Evolutionary conservation across 768 basidiomycete genomes (phyloP), one percentile per base, ranked within the genome.

Genomic region (Lactarius sp.): DNA sequence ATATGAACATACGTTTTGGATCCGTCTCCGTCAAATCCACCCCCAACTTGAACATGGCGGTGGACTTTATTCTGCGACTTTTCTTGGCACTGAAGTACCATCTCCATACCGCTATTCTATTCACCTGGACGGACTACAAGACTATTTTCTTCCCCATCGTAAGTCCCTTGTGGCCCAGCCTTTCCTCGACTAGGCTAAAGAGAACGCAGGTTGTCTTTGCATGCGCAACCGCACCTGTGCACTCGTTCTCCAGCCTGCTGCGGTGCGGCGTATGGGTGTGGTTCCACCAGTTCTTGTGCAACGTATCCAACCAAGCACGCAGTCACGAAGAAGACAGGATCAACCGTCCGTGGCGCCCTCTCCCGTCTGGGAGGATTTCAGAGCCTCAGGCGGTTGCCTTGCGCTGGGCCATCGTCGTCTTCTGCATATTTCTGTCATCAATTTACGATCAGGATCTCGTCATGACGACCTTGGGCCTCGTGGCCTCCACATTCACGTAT

Each of bases 61-160:
- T 52, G 14, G 41, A 31, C 57, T 31, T 64, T 18, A 31, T 65
- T 34, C 36, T 59, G 22, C 52, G 41, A 31, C 52, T 59, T 18
- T 31, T 65, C 33, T 56, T 59, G 13, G 54, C 52, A 20, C 50
- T 67, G 53, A 31, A n/a, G 37, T 64, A 66, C 31, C 54, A 70
- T 39, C 50, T 70, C 37, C 41, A 68, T 52, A 70, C 70, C 27
- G 62, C 67, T 33, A 53, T 72, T 27, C 60, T 73, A 10, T 73
- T 73, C 56, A 73, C 72, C 18, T 69, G 69, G 67, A 69, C 72
- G n/a, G 72, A 73, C 65, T 71, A 67, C 65, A 72, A 72, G 61
- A 72, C 72, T 6, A 68, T 72, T 22, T 56, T 73, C n/a, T 34
- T 73, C 13, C 72, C 72, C 27, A 61, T 73, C 34, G 72, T 72